Percentiles rank a stretch among this genome's conserved stretches.
phyloP scores from a whole-genome alignment of 176 grass and related monocot species.

The Aegilops umbellulata region DNA sequence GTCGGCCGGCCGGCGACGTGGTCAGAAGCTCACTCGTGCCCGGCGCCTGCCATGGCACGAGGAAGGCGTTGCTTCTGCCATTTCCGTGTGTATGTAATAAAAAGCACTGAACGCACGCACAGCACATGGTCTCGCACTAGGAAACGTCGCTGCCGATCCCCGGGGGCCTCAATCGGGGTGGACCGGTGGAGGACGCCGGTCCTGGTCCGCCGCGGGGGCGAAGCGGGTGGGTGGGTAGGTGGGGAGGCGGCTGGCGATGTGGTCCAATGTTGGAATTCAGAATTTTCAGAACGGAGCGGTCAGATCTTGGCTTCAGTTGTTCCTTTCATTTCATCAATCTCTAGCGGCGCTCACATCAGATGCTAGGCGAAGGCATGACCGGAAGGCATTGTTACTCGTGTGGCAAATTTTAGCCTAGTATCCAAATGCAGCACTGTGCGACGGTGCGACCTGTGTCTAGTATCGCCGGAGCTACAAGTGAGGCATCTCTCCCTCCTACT shows the following conservation, averaged over 20 bases:
- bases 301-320: too few species aligned
- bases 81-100: too few species aligned
- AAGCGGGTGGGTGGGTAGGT: too few species aligned
- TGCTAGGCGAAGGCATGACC: too few species aligned
- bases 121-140: not conserved
- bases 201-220: not conserved
- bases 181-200: conserved; percentile 10
- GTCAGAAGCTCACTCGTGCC: not conserved
- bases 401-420: too few species aligned
- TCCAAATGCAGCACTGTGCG: too few species aligned
- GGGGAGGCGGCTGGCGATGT: not conserved
- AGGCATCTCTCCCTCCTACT: too few species aligned
- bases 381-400: too few species aligned
- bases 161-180: not conserved
- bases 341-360: too few species aligned
- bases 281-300: not conserved
- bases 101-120: not conserved
- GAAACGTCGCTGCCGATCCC: not conserved
- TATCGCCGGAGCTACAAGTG: too few species aligned
- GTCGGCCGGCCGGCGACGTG: not conserved
- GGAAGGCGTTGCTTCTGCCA: not conserved
- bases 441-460: too few species aligned
- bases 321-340: too few species aligned
- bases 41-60: not conserved
- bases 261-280: not conserved